These are phyloP conservation scores for Pestalotiopsis sp. DNA, from an alignment of 2,329 filamentous ascomycete species.

Conservation along the genomic window DNA sequence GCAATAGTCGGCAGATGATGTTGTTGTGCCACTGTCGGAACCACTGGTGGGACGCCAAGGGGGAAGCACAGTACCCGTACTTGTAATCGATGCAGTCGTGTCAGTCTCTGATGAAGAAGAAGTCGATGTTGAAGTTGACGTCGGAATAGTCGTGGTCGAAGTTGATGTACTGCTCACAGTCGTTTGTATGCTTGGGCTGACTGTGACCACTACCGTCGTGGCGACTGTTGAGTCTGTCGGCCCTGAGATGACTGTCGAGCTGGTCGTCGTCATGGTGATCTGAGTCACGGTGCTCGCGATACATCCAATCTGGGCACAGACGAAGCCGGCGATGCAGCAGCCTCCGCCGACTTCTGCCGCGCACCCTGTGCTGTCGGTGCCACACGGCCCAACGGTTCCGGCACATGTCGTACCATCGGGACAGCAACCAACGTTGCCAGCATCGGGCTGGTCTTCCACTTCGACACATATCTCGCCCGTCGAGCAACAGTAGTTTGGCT, in stretches of 20 bases:
- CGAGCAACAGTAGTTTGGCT: slow-evolving; percentile 74
- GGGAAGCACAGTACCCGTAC: slow-evolving; percentile 40
- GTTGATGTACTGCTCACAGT: slow-evolving; percentile 35
- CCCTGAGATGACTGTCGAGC: slow-evolving; percentile 37
- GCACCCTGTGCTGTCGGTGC: slow-evolving; percentile 65
- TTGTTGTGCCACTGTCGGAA: slow-evolving; percentile 32
- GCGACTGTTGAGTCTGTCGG: slow-evolving; percentile 34
- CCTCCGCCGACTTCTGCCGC: slow-evolving; percentile 68
- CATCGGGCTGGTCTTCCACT: slow-evolving; percentile 59
- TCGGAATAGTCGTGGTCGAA: slow-evolving; percentile 30
- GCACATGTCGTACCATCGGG: slow-evolving; percentile 65
- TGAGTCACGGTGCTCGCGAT: slow-evolving; percentile 35
- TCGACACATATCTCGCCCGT: slow-evolving; percentile 67
- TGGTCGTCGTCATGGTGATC: slow-evolving; percentile 41
- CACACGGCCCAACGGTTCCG: slow-evolving; percentile 65
- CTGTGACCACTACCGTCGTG: slow-evolving; percentile 42
- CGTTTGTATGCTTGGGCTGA: slow-evolving; percentile 37
- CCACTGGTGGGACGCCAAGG: slow-evolving; percentile 38
- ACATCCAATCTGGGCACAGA: slow-evolving; percentile 73
- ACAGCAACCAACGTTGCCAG: slow-evolving; percentile 77
- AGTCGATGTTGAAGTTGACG: slow-evolving; percentile 21
- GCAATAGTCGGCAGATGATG: slow-evolving; percentile 54
- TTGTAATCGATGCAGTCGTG: slow-evolving; percentile 27
- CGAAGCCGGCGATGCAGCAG: slow-evolving; percentile 74
- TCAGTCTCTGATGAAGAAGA: slow-evolving; percentile 27